Evolutionary conservation across 2,329 filamentous ascomycete genomes (phyloP), one percentile per base, ranked within the genome.

Genomic region (Xylariales sp.): DNA sequence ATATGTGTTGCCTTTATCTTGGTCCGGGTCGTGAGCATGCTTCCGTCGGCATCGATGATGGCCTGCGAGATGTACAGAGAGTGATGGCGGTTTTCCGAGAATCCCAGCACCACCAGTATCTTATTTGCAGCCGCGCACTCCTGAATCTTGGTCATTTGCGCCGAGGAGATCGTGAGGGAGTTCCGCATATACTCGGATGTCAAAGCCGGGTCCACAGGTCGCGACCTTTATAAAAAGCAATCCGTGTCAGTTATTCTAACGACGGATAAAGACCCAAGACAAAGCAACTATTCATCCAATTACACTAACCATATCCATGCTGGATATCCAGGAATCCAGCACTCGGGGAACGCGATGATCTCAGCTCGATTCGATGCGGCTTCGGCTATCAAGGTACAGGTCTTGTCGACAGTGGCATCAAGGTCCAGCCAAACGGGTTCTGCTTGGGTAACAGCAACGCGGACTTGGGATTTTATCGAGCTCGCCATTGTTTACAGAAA

Each of bases 391-490:
- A 78, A 55, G 0, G 45, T 40, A 43, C 65, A 63, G 5, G 72
- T 72, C 51, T 76, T 77, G 2, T 60, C 46, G 5, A 77, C 62
- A 0, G 63, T 59, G 1, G 45, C 66, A 6, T 60, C 50, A 3
- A 78, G 59, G 43, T 78, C 69, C 3, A 77, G 58, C 70, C 72
- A 79, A 8, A 59, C 61, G 0, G 74, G 72, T 47, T 78, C 75
- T 6, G 68, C 63, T 46, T 79, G 74, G 0, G 65, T 61, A n/a
- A 69, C 67, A n/a, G 65, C 68, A n/a, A 70, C 62, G 40, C 51
- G 49, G 36, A 59, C 38, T 33, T 17, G n/a, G n/a, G 29, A 17
- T 10, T 31, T 14, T 11, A 28, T 41, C 7, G 41, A 47, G 7
- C 7, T 12, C 2, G 23, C 16, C 33, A 37, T 37, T 11, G 14